Evolutionary conservation across 2,329 filamentous ascomycete species (phyloP), one percentile per base, ranked within the genome.

Genomic region (Aspergillus viridinutans): DNA sequence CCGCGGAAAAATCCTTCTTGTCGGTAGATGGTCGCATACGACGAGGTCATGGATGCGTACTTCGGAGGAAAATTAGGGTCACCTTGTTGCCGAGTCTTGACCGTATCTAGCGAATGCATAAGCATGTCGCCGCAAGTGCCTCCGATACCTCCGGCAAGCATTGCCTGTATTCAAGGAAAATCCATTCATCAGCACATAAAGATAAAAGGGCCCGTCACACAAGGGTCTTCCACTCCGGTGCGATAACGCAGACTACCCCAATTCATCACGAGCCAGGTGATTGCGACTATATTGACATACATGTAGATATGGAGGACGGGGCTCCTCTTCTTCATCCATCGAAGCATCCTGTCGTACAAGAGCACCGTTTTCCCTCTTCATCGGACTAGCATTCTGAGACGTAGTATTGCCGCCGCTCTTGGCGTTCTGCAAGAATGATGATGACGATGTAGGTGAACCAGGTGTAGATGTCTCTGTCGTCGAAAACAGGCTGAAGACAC

Each of bases 101-200:
- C 94, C 0, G 94, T 99, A 75, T 99, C 94, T 69, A 99, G 84
- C 49, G 93, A 97, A 78, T 99, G 94, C 94, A 99, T 99, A 64
- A 99, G 80, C 83, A 99, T 89, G 75, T 99, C 94, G 58, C 95
- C 94, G 55, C 89, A 95, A 17, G 90, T 92, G 53, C 94, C 94
- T 69, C 95, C 94, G 53, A 95, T 80, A 58, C 93, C 94, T 69
- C 94, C 94, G 35, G 94, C 94, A 69, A 99, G 82, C 92, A 97
- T 99, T 72, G 90, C 87, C 91, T 96, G 67, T 54, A 59, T 50
- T 49, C 49, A 23, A 23, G 42, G n/a, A 25, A 28, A 54, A 54
- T 47, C 29, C 23, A 17, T 28, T 47, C 17, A 58, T 52, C 49
- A 55, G 65, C 50, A 67, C 62, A 49, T 61, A 58, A 52, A 29